Evolutionary conservation across 2,329 filamentous ascomycete genomes (phyloP).

Genomic region (Seiridium unicorne): DNA sequence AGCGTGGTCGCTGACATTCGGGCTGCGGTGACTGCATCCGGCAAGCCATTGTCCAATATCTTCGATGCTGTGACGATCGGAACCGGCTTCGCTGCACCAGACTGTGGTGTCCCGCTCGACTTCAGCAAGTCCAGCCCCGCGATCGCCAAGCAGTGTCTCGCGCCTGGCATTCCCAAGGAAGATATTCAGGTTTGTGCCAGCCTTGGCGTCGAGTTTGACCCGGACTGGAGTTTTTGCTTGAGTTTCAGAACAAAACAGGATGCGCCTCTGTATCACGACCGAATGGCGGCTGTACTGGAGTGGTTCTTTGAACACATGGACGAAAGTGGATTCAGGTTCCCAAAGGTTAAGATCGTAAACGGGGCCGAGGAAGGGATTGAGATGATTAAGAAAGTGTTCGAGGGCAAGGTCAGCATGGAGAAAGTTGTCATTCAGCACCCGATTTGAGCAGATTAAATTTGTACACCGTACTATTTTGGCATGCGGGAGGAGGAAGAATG

Average conservation of each 20-base stretch:
- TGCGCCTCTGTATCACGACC: neutral
- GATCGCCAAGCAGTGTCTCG: slow-evolving; percentile 11
- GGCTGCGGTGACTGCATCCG: slow-evolving; percentile 4
- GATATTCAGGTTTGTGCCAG: slow-evolving; percentile 2
- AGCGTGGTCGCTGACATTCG: slow-evolving; percentile 18
- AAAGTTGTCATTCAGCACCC: slow-evolving; percentile 15
- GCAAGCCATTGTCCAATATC: slow-evolving; percentile 6
- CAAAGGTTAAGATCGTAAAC: slow-evolving; percentile 8
- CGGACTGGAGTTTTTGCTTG: slow-evolving; percentile 11
- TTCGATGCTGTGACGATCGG: slow-evolving; percentile 14
- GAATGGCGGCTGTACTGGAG: neutral
- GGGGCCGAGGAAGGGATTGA: slow-evolving; percentile 12
- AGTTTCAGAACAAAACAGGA: neutral
- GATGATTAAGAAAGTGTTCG: slow-evolving; percentile 13
- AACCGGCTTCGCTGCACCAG: slow-evolving; percentile 7
- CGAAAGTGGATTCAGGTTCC: neutral
- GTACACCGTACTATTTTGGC: too few species aligned
- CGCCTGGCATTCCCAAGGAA: neutral
- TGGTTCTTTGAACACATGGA: neutral
- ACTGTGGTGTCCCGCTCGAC: neutral
- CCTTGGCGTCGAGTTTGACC: slow-evolving; percentile 9
- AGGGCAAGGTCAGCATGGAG: slow-evolving; percentile 12
- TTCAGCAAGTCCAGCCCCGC: slow-evolving; percentile 9
- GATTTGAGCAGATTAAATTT: neutral
- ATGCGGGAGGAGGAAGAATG: too few species aligned